Conservation (phyloP, 2,329 filamentous ascomycete species). For the Botrytis sinoallii region DNA sequence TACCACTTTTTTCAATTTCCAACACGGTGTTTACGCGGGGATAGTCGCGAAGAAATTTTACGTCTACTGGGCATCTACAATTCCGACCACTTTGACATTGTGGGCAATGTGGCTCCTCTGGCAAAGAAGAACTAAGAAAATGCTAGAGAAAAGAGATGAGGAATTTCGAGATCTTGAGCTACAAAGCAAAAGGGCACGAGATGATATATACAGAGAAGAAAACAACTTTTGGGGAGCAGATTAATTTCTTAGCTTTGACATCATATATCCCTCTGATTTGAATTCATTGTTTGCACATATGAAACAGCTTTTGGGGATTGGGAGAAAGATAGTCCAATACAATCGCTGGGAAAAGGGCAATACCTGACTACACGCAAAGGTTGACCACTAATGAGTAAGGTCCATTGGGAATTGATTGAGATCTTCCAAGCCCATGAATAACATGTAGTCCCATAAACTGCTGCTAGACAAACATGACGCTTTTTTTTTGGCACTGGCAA, state of each 20-base stretch:
- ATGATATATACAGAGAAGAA: background rate
- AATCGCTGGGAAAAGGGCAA: too few relatives aligned
- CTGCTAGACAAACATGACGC: background rate
- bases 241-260: fast-evolving
- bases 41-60: background rate
- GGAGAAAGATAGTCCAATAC: too few relatives aligned
- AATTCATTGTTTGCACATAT: too few relatives aligned
- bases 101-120: background rate
- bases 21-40: background rate
- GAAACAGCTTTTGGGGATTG: too few relatives aligned
- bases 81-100: background rate
- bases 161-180: background rate
- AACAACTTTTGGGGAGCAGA: too few relatives aligned
- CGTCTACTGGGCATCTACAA: background rate
- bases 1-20: background rate
- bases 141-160: background rate
- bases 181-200: background rate
- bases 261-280: too few relatives aligned
- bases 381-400: too few relatives aligned
- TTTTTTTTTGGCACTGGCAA: fast-evolving
- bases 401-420: background rate
- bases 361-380: too few relatives aligned
- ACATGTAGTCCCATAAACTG: background rate
- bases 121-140: background rate
- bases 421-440: background rate